Evolutionary conservation across 2,329 filamentous ascomycete genomes (phyloP).

Genomic region (Xylariaceae sp.): DNA sequence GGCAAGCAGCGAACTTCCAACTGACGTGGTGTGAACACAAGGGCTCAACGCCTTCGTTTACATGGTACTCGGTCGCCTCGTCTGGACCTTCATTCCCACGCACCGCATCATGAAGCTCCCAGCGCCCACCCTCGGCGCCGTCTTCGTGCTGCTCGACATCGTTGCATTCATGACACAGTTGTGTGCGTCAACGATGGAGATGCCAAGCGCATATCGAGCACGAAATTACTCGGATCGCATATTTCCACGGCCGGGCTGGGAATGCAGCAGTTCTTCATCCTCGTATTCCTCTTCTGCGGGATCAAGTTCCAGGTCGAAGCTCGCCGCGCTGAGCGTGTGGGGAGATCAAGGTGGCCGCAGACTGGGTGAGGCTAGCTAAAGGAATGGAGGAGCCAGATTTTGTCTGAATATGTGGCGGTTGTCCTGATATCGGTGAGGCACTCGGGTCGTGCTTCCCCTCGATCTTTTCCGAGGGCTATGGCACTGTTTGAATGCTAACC

Average conservation of each 20-base stretch:
- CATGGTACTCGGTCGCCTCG: not conserved
- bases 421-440: not conserved
- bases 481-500: not conserved
- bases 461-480: too few species aligned
- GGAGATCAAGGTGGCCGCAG: not conserved
- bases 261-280: not conserved
- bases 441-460: too few species aligned
- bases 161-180: not conserved
- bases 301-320: not conserved
- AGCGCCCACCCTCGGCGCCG: not conserved
- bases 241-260: not conserved
- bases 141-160: constrained; percentile 1
- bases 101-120: not conserved
- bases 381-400: not conserved
- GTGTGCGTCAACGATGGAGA: not conserved
- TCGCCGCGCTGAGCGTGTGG: not conserved
- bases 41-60: constrained; percentile 1
- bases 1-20: not conserved
- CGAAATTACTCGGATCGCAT: not conserved
- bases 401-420: not conserved
- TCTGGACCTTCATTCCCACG: not conserved
- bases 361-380: not conserved
- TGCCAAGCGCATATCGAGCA: not conserved
- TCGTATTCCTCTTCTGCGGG: not conserved
- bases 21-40: not conserved